These are phyloP conservation scores for Anastatica hierochuntica DNA, from an alignment of 345 rosid species.

Conservation along the genomic window DNA sequence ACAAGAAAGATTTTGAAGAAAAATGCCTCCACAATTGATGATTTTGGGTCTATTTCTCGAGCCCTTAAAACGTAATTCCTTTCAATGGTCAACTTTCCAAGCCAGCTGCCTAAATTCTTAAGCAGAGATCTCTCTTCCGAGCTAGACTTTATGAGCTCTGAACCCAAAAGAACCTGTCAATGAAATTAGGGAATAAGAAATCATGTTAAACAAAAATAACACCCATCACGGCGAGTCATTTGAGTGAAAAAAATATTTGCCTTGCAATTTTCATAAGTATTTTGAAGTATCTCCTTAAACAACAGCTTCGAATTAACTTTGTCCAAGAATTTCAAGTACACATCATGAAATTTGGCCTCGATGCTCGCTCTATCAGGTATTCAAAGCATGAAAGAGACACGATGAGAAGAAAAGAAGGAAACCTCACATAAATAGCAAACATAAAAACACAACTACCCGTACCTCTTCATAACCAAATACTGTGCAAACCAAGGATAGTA, in stretches of 20 bases:
- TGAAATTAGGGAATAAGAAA: no score
- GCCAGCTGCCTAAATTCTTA: conserved; percentile 98
- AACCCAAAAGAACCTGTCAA: conserved; percentile 84
- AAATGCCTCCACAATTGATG: conserved; percentile 83
- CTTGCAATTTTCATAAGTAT: conserved; percentile 95
- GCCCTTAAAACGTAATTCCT: conserved; percentile 90
- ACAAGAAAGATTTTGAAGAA: no score
- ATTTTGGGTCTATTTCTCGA: conserved; percentile 96
- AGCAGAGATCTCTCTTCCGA: conserved; percentile 93
- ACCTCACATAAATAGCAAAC: neutral
- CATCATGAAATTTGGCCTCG: conserved; percentile 91
- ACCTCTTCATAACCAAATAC: conserved; percentile 98
- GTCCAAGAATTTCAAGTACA: conserved; percentile 93
- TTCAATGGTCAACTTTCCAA: conserved; percentile 94
- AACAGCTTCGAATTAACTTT: conserved; percentile 71
- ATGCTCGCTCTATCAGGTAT: conserved; percentile 71
- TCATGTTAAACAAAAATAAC: neutral
- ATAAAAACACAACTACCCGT: neutral
- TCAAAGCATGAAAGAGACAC: neutral
- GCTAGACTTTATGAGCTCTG: conserved; percentile 96
- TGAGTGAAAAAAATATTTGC: conserved; percentile 26
- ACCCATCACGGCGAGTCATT: neutral
- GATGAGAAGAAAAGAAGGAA: conserved; percentile 3
- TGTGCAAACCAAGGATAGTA: conserved; percentile 94
- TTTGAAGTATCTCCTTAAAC: conserved; percentile 73